Base-by-base conservation (phyloP, 2,329 filamentous ascomycete genomes). In the Cercospora canescens region DNA sequence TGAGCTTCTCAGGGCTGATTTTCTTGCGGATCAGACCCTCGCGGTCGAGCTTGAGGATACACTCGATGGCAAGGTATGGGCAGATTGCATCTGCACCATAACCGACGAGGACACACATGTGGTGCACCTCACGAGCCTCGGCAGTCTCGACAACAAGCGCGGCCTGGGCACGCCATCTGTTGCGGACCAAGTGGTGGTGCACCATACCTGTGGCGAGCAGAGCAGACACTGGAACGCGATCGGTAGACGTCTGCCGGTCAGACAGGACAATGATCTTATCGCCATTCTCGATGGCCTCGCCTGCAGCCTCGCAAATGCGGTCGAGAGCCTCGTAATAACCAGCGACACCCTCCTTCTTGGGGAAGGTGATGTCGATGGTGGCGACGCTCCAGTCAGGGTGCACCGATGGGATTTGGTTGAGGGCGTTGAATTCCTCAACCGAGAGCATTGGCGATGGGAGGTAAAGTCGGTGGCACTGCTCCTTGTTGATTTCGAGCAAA, bases 41-140 rank as follows among this genome's bases (percentile, higher is more conserved):
- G 57, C 92, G 91, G 83, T 96, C 93, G 81, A 98, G 91, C 89
- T 97, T 98, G 72, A 97, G 83, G 74, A 98, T 96, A 77, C 94
- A 97, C 83, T 98, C 94, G 83, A 97, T 92, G 16, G 94, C 91
- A 58, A 97, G 89, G 80, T 97, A 97, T 21, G 94, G 94, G 84
- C 95, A 96, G 77, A 98, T 89, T 57, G 90, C 94, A 81, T 98
- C 94, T 63, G 91, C 93, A 82, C 94, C 94, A 75, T 98, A 98
- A 62, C 94, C 94, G 67, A 98, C 87, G 50, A 97, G 86, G n/a
- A 98, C 94, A 82, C 93, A 97, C 93, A 97, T 96, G 82, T 98
- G 94, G 80, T 98, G 94, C 7, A 98, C 94, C 81, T 98, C 94
- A 81, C 94, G 92, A 73, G 94, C 94, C 79, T 98, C 94, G 54